These are phyloP conservation scores for Penicillium angulare DNA, from an alignment of 495 filamentous ascomycete genomes.

Conservation along the genomic window DNA sequence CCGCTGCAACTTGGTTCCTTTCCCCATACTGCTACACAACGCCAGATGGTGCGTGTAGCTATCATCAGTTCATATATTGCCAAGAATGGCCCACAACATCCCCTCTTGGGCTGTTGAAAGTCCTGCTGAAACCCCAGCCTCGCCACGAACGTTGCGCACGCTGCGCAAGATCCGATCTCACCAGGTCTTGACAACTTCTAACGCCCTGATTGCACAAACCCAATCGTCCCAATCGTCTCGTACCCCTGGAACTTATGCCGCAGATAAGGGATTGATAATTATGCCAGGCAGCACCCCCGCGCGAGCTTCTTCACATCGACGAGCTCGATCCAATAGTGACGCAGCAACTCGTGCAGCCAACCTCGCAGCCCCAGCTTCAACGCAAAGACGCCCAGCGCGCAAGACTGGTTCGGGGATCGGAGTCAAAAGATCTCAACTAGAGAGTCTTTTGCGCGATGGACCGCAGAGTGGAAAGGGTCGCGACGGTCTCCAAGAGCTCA, in stretches of 20 bases:
- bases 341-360: slow-evolving; percentile 46
- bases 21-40: slow-evolving; percentile 4
- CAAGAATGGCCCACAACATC: slow-evolving; percentile 22
- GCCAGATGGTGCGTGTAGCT: slow-evolving; percentile 3
- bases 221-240: slow-evolving; percentile 47
- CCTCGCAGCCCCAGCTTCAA: slow-evolving; percentile 24
- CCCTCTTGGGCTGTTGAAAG: slow-evolving; percentile 29
- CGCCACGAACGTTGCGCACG: slow-evolving; percentile 47
- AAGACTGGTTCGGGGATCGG: slow-evolving; percentile 56
- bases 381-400: slow-evolving; percentile 48
- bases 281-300: slow-evolving; percentile 19
- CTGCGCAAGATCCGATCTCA: slow-evolving; percentile 55
- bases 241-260: slow-evolving; percentile 22
- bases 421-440: slow-evolving; percentile 59
- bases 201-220: slow-evolving; percentile 27
- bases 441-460: slow-evolving; percentile 66
- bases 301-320: slow-evolving; percentile 41
- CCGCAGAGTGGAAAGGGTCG: slow-evolving; percentile 66
- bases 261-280: slow-evolving; percentile 18
- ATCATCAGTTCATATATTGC: slow-evolving; percentile 7
- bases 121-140: slow-evolving; percentile 34
- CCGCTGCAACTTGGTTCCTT: background rate
- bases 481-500: slow-evolving; percentile 68
- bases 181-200: slow-evolving; percentile 42
- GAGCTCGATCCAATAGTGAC: slow-evolving; percentile 74